Base-by-base conservation (phyloP, 208 protist species). In the Leishmania major region DNA sequence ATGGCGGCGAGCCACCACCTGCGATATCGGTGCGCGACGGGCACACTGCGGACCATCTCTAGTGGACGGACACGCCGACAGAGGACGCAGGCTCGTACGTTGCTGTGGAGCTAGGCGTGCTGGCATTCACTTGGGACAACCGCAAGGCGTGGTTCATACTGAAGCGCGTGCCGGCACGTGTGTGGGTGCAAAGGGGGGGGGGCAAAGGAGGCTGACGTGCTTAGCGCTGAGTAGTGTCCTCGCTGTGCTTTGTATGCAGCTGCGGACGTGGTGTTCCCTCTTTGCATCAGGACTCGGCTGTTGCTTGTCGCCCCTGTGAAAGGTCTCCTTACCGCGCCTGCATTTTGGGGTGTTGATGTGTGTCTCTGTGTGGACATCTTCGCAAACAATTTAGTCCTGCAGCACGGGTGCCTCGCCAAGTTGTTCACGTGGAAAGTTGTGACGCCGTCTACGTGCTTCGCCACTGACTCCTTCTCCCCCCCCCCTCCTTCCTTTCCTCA, bases 11-110 rank as follows among this genome's bases (percentile, higher is more conserved):
- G 67, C 82, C 91, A 47, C 92, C 92, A 0, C 37, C 87, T 11
- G 76, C 92, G 1, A 78, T 92, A n/a, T 77, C 82, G 0, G 45
- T 92, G 25, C 89, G 84, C 8, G 90, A 89, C 0, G 91, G 77
- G 72, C 86, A 92, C 67, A 22, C 83, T 70, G 8, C 55, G 40
- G 60, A 13, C 8, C 25, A 19, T 1, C 49, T 19, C 13, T 1
- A 11, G 11, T 53, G 8, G 49, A 53, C 49, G 15, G 11, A 53
- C 49, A 53, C 49, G 49, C 10, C 49, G 49, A 53, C 10, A 4
- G 15, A 19, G 13, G 11, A 17, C 13, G 25, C 0, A 6, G 11
- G 11, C 22, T n/a, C 11, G 22, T n/a, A 8, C 57, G 25, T 62
- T n/a, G 25, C 17, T 62, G 25, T n/a, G 25, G 7, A n/a, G 57